A percentile compares a stretch with the other conserved stretches of the same genome.
These are phyloP conservation scores for Escallonia herrerae DNA, from an alignment of 129 eudicot species.

Conservation along the genomic window DNA sequence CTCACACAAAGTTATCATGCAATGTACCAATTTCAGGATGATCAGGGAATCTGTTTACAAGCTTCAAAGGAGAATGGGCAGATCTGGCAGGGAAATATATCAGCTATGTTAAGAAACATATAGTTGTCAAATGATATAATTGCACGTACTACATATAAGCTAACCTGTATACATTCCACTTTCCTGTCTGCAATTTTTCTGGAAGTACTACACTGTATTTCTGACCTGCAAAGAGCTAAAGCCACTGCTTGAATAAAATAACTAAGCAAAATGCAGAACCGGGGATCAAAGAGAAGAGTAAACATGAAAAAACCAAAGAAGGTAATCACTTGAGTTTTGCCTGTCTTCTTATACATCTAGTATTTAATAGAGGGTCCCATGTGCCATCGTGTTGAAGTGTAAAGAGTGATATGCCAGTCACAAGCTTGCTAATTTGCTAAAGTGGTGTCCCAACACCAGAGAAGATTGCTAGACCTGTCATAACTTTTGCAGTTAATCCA, in stretches of 20 bases:
- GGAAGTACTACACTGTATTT: conserved; percentile 89
- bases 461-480: too few relatives aligned
- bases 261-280: too few relatives aligned
- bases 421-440: too few relatives aligned
- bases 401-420: too few relatives aligned
- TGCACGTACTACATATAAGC: neutral
- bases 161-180: conserved; percentile 90
- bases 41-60: conserved; percentile 57
- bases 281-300: too few relatives aligned
- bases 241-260: conserved; percentile 1
- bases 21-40: conserved; percentile 73
- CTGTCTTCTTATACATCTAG: too few relatives aligned
- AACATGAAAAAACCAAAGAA: too few relatives aligned
- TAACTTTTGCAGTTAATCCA: too few relatives aligned
- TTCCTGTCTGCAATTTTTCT: conserved; percentile 72
- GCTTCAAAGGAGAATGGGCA: conserved; percentile 61
- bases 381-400: too few relatives aligned
- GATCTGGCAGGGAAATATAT: conserved; percentile 44
- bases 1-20: conserved; percentile 91
- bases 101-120: neutral
- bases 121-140: neutral
- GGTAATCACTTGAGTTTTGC: too few relatives aligned
- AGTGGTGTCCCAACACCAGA: too few relatives aligned
- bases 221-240: conserved; percentile 38
- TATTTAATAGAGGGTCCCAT: too few relatives aligned